Evolutionary conservation across 2,329 filamentous ascomycete genomes (phyloP).

Genomic region (Claviceps lovelessii): DNA sequence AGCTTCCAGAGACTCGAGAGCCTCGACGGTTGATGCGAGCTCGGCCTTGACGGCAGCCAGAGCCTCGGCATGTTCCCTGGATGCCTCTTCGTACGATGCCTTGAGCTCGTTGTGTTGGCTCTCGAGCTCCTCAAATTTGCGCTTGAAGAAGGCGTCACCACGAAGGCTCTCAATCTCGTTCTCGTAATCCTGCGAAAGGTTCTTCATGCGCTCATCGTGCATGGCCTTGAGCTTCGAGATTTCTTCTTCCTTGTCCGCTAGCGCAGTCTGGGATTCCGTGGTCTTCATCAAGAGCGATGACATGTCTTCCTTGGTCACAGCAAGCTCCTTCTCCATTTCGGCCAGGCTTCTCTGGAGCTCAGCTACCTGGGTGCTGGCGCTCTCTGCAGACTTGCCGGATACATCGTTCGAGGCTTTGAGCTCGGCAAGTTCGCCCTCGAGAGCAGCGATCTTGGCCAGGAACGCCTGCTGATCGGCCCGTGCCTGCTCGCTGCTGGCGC

Average conservation of each 20-base stretch:
- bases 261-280: constrained; percentile 31
- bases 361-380: constrained; percentile 24
- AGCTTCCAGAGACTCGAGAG: constrained; percentile 35
- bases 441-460: constrained; percentile 29
- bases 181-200: constrained; percentile 46
- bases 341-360: constrained; percentile 26
- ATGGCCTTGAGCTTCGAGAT: constrained; percentile 38
- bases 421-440: constrained; percentile 38
- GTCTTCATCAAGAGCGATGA: constrained; percentile 34
- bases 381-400: constrained; percentile 30
- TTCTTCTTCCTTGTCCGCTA: constrained; percentile 32
- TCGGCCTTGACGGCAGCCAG: no score
- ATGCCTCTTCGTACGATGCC: constrained; percentile 9
- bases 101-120: constrained; percentile 38
- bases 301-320: constrained; percentile 25
- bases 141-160: constrained; percentile 49
- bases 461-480: constrained; percentile 31
- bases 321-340: constrained; percentile 32
- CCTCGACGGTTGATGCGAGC: constrained; percentile 23
- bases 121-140: constrained; percentile 47
- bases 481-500: constrained; percentile 29
- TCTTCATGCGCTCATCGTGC: constrained; percentile 44
- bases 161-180: constrained; percentile 50
- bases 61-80: no score
- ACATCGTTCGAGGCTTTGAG: constrained; percentile 34